phyloP scores from a whole-genome alignment of 495 filamentous ascomycete species.

The Penicillium mononematosum region DNA sequence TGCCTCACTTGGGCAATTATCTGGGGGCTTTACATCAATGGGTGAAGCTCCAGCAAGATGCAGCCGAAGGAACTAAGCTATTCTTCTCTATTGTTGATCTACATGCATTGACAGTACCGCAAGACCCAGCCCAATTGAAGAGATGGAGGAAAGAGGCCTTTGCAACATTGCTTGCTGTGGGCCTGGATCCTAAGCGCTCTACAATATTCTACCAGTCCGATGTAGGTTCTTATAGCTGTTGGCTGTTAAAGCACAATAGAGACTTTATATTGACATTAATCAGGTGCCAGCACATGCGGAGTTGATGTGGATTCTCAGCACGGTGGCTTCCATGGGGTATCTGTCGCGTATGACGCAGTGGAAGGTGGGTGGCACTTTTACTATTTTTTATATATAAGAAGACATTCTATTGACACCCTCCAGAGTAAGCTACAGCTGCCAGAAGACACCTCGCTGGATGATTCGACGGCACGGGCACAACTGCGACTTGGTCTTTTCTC shows the following conservation, averaged over 20 bases:
- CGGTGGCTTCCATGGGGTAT: conserved; percentile 83
- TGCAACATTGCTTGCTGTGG: conserved; percentile 78
- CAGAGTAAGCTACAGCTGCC: conserved; percentile 69
- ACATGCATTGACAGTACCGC: conserved; percentile 83
- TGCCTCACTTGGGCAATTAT: conserved; percentile 97
- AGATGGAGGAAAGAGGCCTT: conserved; percentile 69
- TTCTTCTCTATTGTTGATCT: conserved; percentile 87
- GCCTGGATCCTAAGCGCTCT: conserved; percentile 69
- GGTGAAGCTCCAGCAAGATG: conserved; percentile 70
- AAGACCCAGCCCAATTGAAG: conserved; percentile 56
- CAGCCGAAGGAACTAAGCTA: conserved; percentile 54
- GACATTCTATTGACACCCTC: conserved; percentile 11
- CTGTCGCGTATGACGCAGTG: conserved; percentile 95
- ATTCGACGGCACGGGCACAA: conserved; percentile 51
- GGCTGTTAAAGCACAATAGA: neutral
- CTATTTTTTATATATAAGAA: neutral
- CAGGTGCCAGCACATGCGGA: conserved; percentile 78
- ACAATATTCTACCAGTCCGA: conserved; percentile 83
- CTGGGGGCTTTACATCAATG: conserved; percentile 87
- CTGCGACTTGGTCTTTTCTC: conserved; percentile 92
- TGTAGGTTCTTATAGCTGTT: conserved; percentile 38
- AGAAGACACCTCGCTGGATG: conserved; percentile 52
- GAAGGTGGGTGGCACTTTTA: conserved; percentile 62
- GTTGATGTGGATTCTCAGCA: conserved; percentile 95
- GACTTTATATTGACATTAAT: conserved; percentile 17